A percentile compares a stretch with the other conserved stretches of the same genome.
Conservation (phyloP, 345 rosid species). For the Melaleuca alternifolia region DNA sequence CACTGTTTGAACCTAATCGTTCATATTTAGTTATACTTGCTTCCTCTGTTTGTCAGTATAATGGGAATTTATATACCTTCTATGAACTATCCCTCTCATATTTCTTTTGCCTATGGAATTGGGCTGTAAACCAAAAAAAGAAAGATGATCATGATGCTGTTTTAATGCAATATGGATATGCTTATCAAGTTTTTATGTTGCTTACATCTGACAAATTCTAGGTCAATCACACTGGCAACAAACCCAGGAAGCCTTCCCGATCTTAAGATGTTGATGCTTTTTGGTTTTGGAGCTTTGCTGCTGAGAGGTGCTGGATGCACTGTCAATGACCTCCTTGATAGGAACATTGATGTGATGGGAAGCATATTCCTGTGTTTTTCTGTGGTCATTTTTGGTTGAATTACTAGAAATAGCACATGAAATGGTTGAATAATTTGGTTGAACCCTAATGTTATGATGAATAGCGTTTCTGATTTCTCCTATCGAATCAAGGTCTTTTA, state of each 20-base stretch:
- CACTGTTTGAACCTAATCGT: background rate
- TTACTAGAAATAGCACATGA: background rate
- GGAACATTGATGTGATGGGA: conserved; percentile 80
- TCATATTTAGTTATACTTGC: background rate
- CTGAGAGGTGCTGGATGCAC: conserved; percentile 95
- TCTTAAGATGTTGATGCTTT: conserved; percentile 58
- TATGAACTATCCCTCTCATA: background rate
- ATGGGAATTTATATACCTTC: background rate
- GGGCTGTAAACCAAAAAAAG: background rate
- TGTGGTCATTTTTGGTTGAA: background rate
- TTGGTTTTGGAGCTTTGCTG: conserved; percentile 87
- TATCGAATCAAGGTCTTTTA: background rate
- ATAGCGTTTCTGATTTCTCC: background rate
- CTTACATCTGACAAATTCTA: background rate
- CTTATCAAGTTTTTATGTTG: background rate
- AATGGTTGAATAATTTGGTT: background rate
- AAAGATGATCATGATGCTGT: background rate
- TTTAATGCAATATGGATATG: background rate
- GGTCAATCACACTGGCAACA: conserved; percentile 91
- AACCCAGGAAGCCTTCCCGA: conserved; percentile 62
- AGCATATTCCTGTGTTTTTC: background rate
- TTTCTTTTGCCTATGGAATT: background rate
- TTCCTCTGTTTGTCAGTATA: background rate
- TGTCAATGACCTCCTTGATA: conserved; percentile 84
- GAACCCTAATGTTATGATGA: background rate